Percentiles rank a stretch among this genome's conserved stretches.
These are phyloP conservation scores for Apiospora saccharicola DNA, from an alignment of 2,329 filamentous ascomycete genomes.

Conservation along the genomic window DNA sequence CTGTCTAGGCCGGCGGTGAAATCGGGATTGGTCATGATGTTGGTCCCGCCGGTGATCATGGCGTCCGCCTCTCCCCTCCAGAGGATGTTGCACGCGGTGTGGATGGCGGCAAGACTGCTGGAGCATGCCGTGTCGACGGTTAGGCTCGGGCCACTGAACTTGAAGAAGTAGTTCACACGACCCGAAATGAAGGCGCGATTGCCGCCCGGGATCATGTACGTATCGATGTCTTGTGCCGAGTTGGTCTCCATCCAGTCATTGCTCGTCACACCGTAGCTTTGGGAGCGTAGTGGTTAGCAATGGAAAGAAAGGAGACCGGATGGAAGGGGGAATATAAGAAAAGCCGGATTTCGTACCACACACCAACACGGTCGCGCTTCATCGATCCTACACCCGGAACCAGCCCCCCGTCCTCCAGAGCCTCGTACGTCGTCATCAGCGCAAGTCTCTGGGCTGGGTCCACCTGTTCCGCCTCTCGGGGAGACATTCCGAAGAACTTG, in stretches of 20 bases:
- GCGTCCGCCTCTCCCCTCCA: conserved; percentile 72
- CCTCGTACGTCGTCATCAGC: conserved; percentile 73
- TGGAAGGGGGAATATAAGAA: too few relatives aligned
- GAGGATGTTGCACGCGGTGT: conserved; percentile 65
- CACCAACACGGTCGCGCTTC: too few relatives aligned
- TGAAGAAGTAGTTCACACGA: conserved; percentile 47
- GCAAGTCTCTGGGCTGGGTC: conserved; percentile 74
- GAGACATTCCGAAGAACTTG: conserved; percentile 27
- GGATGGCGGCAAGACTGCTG: conserved; percentile 75
- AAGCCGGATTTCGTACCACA: conserved; percentile 36
- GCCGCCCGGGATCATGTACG: conserved; percentile 47
- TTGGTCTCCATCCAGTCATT: conserved; percentile 76
- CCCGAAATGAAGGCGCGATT: conserved; percentile 46
- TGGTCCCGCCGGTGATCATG: conserved; percentile 70
- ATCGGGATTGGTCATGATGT: conserved; percentile 71
- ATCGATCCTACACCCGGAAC: conserved; percentile 42
- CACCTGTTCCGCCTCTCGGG: conserved; percentile 55
- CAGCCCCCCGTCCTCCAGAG: conserved; percentile 67
- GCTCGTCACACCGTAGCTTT: conserved; percentile 74
- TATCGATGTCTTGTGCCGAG: conserved; percentile 62
- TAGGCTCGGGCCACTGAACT: conserved; percentile 69
- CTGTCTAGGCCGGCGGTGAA: conserved; percentile 69
- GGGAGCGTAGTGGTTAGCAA: conserved; percentile 60
- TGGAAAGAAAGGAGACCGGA: too few relatives aligned
- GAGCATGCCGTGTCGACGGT: conserved; percentile 83